Percentiles rank a stretch among this genome's conserved stretches.
phyloP scores from a whole-genome alignment of 306 rosid species.

The Malus asiatica region DNA sequence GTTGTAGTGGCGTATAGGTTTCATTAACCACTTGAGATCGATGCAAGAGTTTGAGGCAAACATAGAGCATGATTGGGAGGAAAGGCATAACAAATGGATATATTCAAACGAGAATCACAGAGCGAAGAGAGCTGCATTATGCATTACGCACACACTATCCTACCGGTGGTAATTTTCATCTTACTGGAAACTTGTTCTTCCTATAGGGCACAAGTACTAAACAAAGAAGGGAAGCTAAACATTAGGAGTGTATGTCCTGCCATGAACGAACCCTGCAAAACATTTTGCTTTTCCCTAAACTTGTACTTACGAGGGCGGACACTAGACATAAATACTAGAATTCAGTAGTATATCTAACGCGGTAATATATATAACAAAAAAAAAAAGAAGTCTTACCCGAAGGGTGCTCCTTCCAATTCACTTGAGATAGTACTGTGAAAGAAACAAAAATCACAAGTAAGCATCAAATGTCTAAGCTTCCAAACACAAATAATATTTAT shows the following conservation, averaged over 20 bases:
- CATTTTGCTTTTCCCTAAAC: neutral
- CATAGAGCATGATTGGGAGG: neutral
- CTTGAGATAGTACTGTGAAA: constrained; percentile 71
- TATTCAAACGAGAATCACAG: neutral
- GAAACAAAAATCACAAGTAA: neutral
- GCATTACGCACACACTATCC: neutral
- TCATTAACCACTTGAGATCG: neutral
- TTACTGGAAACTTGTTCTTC: neutral
- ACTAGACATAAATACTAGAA: neutral
- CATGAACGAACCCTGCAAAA: neutral
- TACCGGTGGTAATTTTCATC: neutral
- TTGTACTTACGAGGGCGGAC: neutral
- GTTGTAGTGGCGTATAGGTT: neutral
- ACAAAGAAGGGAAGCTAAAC: neutral
- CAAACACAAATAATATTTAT: neutral
- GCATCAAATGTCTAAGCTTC: neutral
- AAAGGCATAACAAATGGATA: neutral
- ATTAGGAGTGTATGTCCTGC: neutral
- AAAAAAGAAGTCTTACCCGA: constrained; percentile 50
- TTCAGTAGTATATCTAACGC: neutral
- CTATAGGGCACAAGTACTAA: neutral
- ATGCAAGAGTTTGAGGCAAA: neutral
- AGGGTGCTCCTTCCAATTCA: constrained; percentile 87
- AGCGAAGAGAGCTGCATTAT: neutral
- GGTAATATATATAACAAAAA: neutral